Evolutionary conservation across 768 basidiomycete species (phyloP).

Genomic region (Vishniacozyma victoriae): DNA sequence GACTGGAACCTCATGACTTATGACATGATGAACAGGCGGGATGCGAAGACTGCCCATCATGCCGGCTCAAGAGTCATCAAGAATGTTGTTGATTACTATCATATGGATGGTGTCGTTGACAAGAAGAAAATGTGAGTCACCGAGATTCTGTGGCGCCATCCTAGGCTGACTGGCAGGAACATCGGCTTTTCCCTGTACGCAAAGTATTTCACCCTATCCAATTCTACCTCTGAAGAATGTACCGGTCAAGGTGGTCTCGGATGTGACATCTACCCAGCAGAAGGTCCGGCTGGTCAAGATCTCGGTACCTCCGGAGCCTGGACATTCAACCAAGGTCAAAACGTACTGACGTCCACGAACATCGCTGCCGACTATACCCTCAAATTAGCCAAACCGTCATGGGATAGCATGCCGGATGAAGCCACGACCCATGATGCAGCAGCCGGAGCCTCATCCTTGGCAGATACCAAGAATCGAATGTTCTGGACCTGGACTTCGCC

Average conservation of each 20-base stretch:
- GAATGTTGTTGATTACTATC: conserved; percentile 12
- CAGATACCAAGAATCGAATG: conserved; percentile 6
- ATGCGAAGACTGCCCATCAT: conserved; percentile 14
- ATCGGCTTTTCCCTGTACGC: conserved; percentile 12
- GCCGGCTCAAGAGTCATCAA: conserved; percentile 22
- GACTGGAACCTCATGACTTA: conserved; percentile 35
- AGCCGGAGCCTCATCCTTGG: conserved; percentile 12
- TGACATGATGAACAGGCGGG: conserved; percentile 23
- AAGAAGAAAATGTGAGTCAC: conserved; percentile 20
- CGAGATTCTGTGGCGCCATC: conserved; percentile 27
- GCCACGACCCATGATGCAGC: not conserved
- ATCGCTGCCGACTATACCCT: not conserved
- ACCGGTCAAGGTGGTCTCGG: conserved; percentile 7
- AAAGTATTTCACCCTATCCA: conserved; percentile 20
- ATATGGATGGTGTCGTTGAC: conserved; percentile 3
- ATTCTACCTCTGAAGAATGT: not conserved
- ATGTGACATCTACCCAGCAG: conserved; percentile 12
- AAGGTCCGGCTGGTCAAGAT: conserved; percentile 6
- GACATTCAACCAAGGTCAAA: conserved; percentile 8
- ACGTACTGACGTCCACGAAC: not conserved
- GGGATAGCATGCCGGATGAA: not conserved
- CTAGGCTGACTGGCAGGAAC: not conserved
- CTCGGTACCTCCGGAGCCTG: conserved; percentile 7
- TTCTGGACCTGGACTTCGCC: conserved; percentile 33
- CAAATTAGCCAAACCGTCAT: not conserved